Percentiles rank a stretch among this genome's conserved stretches.
These are phyloP conservation scores for Penicillium sp. DNA, from an alignment of 2,329 filamentous ascomycete species.

Conservation along the genomic window DNA sequence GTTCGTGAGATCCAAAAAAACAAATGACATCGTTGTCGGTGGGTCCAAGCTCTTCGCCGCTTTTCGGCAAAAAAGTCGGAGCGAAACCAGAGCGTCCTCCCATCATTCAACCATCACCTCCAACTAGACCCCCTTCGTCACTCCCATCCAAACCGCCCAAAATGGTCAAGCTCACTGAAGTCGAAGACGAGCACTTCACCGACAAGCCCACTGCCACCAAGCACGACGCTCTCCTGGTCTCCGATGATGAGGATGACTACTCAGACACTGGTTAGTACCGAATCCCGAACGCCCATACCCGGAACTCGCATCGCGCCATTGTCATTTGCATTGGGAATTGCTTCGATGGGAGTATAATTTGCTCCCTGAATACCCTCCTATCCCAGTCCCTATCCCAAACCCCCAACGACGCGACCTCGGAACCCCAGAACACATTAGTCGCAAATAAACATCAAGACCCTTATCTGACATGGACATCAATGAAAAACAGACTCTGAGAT, in stretches of 20 bases:
- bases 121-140: slow-evolving; percentile 7
- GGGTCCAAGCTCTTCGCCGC: slow-evolving; percentile 34
- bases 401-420: slow-evolving; percentile 7
- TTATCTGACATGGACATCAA: slow-evolving; percentile 17
- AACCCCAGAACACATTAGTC: slow-evolving; percentile 3
- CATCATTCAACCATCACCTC: slow-evolving; percentile 23
- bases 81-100: slow-evolving; percentile 27
- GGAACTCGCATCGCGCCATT: slow-evolving; percentile 6
- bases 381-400: neutral
- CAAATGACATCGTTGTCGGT: slow-evolving; percentile 12
- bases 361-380: neutral
- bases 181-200: slow-evolving; percentile 92
- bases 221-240: slow-evolving; percentile 53
- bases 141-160: slow-evolving; percentile 27
- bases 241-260: slow-evolving; percentile 70
- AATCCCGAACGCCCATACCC: slow-evolving; percentile 5
- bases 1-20: neutral
- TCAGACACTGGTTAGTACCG: slow-evolving; percentile 76
- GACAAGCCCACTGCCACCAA: slow-evolving; percentile 62
- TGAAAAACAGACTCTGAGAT: slow-evolving; percentile 68
- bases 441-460: slow-evolving; percentile 10
- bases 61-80: slow-evolving; percentile 44
- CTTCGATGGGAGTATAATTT: neutral
- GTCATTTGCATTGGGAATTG: neutral
- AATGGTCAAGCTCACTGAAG: slow-evolving; percentile 97